Evolutionary conservation across 441 rosid species (phyloP), one percentile per base, ranked within the genome.

Genomic region (Eutrema salsugineum): DNA sequence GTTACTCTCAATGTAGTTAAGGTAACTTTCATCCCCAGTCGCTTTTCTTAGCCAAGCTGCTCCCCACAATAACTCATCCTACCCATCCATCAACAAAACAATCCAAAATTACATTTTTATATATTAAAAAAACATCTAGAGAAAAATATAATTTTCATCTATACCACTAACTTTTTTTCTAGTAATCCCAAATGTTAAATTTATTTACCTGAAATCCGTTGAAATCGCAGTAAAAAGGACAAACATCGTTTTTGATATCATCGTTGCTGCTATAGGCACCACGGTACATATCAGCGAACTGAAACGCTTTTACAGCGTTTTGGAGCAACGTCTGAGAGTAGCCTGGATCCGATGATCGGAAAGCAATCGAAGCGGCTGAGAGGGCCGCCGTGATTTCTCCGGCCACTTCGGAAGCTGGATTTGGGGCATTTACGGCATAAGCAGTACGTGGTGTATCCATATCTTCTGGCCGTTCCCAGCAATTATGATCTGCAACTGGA

Each of bases 21-120:
- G 90, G 71, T 84, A 90, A 62, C 77, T 48, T 19, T 85, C 85
- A 68, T 83, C 88, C 30, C 76, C 75, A 20, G 99, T 85, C 24
- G 99, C 97, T 72, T 87, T 86, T 50, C 95, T 80, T 30, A 94
- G 77, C 99, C 99, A 94, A 15, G 97, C 93, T 50, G 99, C 97
- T 78, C 92, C 97, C 99, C 97, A 94, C 4, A 94, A 82, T 86
- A 91, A 80, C 81, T 94, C 99, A 71, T 94, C 99, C 97, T 93
- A 70, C 8, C 20, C 64, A 51, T 11, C 27, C 40, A 40, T 46
- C 47, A 58, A 68, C 33, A 67, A 27, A 16, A 7, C 11, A 49
- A 12, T 32, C 7, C 33, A 5, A 30, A 28, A 5, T 4, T 5
- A 28, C 32, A 28, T 28, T 28, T n/a, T n/a, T n/a, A n/a, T n/a